Evolutionary conservation across 352 stramenopile species (phyloP), one percentile per base, ranked within the genome.

Genomic region (Phytophthora europaea): DNA sequence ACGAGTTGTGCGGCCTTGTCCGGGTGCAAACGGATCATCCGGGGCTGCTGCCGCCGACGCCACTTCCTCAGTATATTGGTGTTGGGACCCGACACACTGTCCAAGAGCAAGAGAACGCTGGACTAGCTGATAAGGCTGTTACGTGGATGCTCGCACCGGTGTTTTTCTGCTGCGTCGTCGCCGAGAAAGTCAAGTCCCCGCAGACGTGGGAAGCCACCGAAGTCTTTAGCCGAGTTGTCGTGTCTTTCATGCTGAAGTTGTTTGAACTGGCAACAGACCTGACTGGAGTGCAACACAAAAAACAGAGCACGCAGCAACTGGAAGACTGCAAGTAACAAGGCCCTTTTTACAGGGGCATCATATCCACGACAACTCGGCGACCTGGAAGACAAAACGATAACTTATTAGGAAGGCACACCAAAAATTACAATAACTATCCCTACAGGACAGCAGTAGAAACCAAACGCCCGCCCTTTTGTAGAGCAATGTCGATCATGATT

Each of bases 151-250:
- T 89, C 23, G 63, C 70, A 1, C 82, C 80, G 0, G 53, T 89
- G 23, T 85, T 89, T 58, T 79, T 72, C 59, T 86, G 78, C 70
- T 89, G 80, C 51, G 61, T 86, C 45, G 58, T 73, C 34, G 56
- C 72, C 10, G 82, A 89, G 23, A 65, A 61, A 20, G n/a, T 67
- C 2, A 70, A 65, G 12, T 48, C 62, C 10, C 72, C 72, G 2
- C 61, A 68, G 1, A 53, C 52, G n/a, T 80, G 76, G 53, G 63
- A 67, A 53, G 43, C 75, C 22, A 81, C 80, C 12, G 74, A 74
- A 56, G 45, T 85, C 31, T 83, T 87, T 66, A 89, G 80, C 53
- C 16, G 54, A 22, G 74, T 75, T 6, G 70, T 88, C 38, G 72
- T 89, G 26, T 73, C 76, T 12, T 76, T 83, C 69, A 82, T 88